Conservation (phyloP, 257 asterid species). For the Solanum neorickii region DNA sequence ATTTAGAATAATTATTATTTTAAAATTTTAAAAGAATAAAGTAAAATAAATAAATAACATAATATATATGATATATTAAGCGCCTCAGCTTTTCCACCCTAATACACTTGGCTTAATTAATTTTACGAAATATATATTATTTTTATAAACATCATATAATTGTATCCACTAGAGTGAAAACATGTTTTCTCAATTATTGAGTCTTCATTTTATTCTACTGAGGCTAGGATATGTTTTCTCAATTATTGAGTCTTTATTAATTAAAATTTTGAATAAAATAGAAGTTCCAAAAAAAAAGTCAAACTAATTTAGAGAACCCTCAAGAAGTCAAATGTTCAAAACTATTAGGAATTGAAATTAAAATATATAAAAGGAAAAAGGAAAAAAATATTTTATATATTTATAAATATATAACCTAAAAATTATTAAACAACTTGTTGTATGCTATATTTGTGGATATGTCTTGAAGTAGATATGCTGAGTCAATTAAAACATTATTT, state of each 20-base stretch:
- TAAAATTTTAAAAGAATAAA: too few relatives aligned
- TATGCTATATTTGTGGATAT: neutral
- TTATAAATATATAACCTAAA: neutral
- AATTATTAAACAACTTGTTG: neutral
- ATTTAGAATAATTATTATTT: neutral
- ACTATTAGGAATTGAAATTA: neutral
- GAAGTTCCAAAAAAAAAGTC: neutral
- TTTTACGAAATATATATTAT: too few relatives aligned
- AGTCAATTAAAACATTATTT: neutral
- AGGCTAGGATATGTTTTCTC: neutral
- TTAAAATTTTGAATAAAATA: neutral
- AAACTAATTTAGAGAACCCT: neutral
- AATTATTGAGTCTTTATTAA: neutral
- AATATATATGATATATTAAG: too few relatives aligned
- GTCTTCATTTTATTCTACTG: neutral
- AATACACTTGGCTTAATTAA: neutral
- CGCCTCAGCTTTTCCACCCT: neutral
- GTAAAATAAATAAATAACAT: too few relatives aligned
- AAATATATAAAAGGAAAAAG: neutral
- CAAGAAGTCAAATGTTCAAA: neutral
- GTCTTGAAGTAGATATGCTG: neutral
- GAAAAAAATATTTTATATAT: neutral
- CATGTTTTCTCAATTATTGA: neutral
- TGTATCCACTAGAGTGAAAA: neutral
- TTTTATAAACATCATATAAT: too few relatives aligned